Evolutionary conservation across 768 basidiomycete genomes (phyloP), one percentile per base, ranked within the genome.

Genomic region (Pholiota conissans): DNA sequence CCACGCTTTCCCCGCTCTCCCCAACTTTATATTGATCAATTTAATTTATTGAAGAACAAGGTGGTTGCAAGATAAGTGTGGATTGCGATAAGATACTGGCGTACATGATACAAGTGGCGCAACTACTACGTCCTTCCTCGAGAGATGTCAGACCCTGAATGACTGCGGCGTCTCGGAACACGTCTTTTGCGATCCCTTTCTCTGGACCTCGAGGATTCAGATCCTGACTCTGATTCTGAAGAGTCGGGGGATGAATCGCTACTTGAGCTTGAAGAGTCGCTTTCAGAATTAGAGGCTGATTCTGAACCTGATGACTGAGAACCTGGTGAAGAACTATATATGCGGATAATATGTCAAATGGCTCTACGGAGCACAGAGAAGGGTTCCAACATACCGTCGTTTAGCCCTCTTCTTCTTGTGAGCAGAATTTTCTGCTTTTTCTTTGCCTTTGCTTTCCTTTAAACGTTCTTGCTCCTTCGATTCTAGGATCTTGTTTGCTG

Each of bases 401-500:
- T 66, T 69, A 7, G 65, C 65, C 55, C 66, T 76, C 62, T 74
- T 67, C 58, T 69, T 76, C 61, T 74, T 80, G 66, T 71, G 79
- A 56, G 74, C 69, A 24, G 73, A 68, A 39, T 72, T 63, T 60
- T 72, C 71, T 20, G 65, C 69, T 59, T 69, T 62, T 28, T 69
- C 76, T 28, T 67, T 71, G 59, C 74, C 71, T 55, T 76, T 69
- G 27, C 64, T 76, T 26, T 65, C 71, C 60, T 80, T 80, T 59
- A 77, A 76, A 35, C 91, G 74, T 61, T 87, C 87, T 68, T 89
- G 91, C 71, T 94, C 92, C 65, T 90, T 94, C 20, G 80, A 84
- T 66, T 88, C 89, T 26, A 97, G 68, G 39, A 97, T 95, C 65
- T 82, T 84, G 67, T 94, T 87, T 20, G 94, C 94, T n/a, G 85